Evolutionary conservation across 345 rosid species (phyloP).

Genomic region (Eucalyptus pauciflora): DNA sequence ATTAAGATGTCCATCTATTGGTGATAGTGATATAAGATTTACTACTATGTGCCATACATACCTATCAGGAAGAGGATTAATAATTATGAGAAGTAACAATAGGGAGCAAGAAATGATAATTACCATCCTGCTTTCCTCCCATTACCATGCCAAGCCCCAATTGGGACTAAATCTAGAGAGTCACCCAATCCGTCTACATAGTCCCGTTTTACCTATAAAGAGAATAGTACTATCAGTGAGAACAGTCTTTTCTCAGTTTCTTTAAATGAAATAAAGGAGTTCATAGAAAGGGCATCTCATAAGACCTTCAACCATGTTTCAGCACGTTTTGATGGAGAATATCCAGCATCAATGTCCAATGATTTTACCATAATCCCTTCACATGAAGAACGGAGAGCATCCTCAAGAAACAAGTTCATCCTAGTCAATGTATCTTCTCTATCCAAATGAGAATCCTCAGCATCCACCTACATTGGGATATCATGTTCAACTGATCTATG

Average conservation of each 20-base stretch:
- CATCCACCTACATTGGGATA: constrained; percentile 37
- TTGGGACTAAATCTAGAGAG: constrained; percentile 86
- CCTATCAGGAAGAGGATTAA: not conserved
- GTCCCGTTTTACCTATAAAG: constrained; percentile 75
- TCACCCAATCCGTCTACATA: constrained; percentile 73
- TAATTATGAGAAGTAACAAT: not conserved
- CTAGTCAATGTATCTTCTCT: constrained; percentile 25
- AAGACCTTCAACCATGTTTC: constrained; percentile 87
- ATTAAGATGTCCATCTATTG: not conserved
- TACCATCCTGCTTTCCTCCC: constrained; percentile 98
- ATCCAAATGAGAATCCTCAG: constrained; percentile 34
- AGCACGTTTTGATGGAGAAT: constrained; percentile 71
- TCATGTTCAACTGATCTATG: not conserved
- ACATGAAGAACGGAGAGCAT: constrained; percentile 58
- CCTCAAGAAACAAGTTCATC: constrained; percentile 57
- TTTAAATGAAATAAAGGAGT: not conserved
- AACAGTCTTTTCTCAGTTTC: not conserved
- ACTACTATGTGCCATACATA: not conserved
- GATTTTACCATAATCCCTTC: constrained; percentile 87
- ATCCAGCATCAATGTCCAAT: constrained; percentile 59
- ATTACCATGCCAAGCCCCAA: constrained; percentile 94
- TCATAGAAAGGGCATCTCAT: not conserved
- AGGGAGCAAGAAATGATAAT: not conserved
- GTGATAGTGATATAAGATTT: not conserved
- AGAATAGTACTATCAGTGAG: not conserved